phyloP scores from a whole-genome alignment of 2,329 filamentous ascomycete species.

The Exophiala sp. region DNA sequence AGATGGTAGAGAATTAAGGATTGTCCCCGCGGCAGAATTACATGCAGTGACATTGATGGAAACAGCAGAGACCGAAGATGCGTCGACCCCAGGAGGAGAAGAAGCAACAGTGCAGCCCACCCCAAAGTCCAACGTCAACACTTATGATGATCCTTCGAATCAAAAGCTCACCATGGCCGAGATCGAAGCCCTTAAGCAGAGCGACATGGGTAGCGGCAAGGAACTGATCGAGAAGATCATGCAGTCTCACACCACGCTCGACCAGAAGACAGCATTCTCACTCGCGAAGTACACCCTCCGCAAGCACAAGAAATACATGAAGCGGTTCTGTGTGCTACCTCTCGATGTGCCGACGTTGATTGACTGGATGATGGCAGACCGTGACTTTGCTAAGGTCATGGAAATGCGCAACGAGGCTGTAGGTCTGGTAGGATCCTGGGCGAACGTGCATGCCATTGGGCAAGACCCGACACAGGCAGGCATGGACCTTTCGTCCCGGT shows the following conservation, averaged over 20 bases:
- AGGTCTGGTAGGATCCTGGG: constrained; percentile 80
- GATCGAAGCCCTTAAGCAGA: constrained; percentile 67
- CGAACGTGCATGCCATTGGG: constrained; percentile 71
- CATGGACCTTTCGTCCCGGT: constrained; percentile 46
- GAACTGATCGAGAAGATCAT: constrained; percentile 92
- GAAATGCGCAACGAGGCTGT: constrained; percentile 83
- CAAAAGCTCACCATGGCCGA: constrained; percentile 73
- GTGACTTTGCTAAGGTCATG: constrained; percentile 75
- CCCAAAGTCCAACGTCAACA: constrained; percentile 56
- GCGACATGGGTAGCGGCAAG: constrained; percentile 74
- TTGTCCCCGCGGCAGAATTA: constrained; percentile 76
- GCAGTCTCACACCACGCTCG: constrained; percentile 80
- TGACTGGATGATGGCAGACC: constrained; percentile 74
- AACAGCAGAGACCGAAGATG: constrained; percentile 40
- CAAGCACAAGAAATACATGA: constrained; percentile 91
- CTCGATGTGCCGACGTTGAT: constrained; percentile 74
- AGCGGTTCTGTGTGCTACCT: constrained; percentile 79
- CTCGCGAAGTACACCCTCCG: constrained; percentile 93
- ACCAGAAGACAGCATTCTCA: constrained; percentile 91
- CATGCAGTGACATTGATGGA: constrained; percentile 70
- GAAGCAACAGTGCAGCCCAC: constrained; percentile 36
- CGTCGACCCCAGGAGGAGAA: constrained; percentile 30
- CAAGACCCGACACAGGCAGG: constrained; percentile 29
- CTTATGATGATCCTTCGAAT: constrained; percentile 60
- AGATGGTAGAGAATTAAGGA: constrained; percentile 63